Conservation (phyloP, 2,329 filamentous ascomycete species). For the Fusarium coicis region DNA sequence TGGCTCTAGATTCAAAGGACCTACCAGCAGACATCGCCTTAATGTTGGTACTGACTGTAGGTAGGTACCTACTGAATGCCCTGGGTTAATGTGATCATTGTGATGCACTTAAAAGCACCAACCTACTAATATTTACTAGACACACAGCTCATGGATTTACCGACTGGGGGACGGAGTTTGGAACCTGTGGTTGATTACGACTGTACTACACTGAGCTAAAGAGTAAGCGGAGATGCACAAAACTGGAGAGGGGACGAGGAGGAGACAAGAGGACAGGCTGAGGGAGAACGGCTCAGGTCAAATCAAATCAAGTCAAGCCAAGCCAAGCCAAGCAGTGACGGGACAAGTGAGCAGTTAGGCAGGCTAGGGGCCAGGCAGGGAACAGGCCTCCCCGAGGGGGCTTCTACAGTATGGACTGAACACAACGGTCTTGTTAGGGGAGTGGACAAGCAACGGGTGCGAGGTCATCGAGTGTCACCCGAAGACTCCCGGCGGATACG, state of each 20-base stretch:
- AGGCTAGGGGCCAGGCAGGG: constrained; percentile 13
- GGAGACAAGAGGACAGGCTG: neutral
- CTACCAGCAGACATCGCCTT: constrained; percentile 1
- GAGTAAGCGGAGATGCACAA: neutral
- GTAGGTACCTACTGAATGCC: neutral
- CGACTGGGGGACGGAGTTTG: neutral
- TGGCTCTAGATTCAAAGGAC: constrained; percentile 4
- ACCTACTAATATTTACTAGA: neutral
- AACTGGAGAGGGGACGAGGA: neutral
- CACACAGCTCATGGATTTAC: neutral
- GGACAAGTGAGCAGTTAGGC: neutral
- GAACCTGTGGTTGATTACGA: neutral
- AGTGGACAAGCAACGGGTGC: neutral
- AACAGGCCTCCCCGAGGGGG: constrained; percentile 4
- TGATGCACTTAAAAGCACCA: constrained; percentile 4
- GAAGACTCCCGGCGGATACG: constrained; percentile 27
- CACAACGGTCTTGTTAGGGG: neutral
- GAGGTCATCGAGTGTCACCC: constrained; percentile 30
- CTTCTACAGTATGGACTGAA: neutral
- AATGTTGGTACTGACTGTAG: neutral
- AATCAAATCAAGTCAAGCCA: neutral
- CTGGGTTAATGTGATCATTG: neutral
- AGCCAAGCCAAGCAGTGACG: neutral
- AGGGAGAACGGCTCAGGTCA: neutral
- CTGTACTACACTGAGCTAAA: neutral